Conservation (phyloP, 495 filamentous ascomycete genomes). For the Xylaria venustula region DNA sequence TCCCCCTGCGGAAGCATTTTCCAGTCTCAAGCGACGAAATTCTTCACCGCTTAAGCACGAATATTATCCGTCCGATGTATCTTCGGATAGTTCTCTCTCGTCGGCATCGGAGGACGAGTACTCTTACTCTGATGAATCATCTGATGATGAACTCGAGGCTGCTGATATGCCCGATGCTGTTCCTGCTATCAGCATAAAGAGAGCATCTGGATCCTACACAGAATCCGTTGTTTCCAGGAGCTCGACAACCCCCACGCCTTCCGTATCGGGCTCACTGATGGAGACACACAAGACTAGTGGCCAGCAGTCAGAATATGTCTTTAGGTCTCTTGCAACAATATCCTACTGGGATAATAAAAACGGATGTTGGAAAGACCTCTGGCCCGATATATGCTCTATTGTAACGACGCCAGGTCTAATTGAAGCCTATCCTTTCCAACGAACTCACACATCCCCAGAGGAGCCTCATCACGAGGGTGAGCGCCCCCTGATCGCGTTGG, state of each 20-base stretch:
- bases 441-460: slow-evolving; percentile 35
- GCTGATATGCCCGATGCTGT: slow-evolving; percentile 49
- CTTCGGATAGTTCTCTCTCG: slow-evolving; percentile 51
- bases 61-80: slow-evolving; percentile 84
- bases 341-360: slow-evolving; percentile 79
- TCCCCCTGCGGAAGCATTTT: slow-evolving; percentile 47
- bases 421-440: slow-evolving; percentile 71
- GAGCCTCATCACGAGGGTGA: slow-evolving; percentile 28
- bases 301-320: slow-evolving; percentile 46
- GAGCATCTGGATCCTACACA: slow-evolving; percentile 13
- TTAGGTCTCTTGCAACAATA: slow-evolving; percentile 71
- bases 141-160: slow-evolving; percentile 51
- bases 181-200: slow-evolving; percentile 49
- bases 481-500: slow-evolving; percentile 70
- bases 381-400: slow-evolving; percentile 74
- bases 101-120: slow-evolving; percentile 41
- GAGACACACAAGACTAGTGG: slow-evolving; percentile 48
- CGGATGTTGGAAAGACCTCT: slow-evolving; percentile 76
- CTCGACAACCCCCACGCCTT: slow-evolving; percentile 60
- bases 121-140: slow-evolving; percentile 43
- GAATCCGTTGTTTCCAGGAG: slow-evolving; percentile 38
- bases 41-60: slow-evolving; percentile 98
- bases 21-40: slow-evolving; percentile 61
- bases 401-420: slow-evolving; percentile 80
- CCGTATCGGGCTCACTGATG: slow-evolving; percentile 73